These are phyloP conservation scores for Helotiales sp. DNA, from an alignment of 2,329 filamentous ascomycete genomes.

Conservation along the genomic window DNA sequence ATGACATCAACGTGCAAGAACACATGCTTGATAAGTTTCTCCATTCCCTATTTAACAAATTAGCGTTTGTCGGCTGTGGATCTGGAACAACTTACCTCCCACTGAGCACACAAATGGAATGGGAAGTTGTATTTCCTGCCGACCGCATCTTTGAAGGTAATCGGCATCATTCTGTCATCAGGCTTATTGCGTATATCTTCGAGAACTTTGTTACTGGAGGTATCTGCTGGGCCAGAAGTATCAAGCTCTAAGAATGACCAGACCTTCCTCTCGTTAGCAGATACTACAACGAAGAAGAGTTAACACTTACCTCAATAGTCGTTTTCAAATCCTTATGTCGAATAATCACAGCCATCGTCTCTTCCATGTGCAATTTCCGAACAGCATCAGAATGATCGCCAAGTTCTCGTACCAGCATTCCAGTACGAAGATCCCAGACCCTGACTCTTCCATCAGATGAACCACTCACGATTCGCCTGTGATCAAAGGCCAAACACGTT, in stretches of 20 bases:
- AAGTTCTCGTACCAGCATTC: not conserved
- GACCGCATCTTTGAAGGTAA: conserved; percentile 89
- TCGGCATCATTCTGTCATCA: too few species aligned
- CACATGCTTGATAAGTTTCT: conserved; percentile 83
- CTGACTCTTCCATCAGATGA: not conserved
- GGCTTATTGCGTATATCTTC: too few species aligned
- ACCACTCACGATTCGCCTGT: not conserved
- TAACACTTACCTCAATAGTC: not conserved
- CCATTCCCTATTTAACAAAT: conserved; percentile 68
- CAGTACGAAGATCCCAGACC: conserved; percentile 1
- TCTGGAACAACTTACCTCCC: conserved; percentile 61
- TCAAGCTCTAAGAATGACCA: too few species aligned
- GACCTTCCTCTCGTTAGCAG: too few species aligned
- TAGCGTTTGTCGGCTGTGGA: conserved; percentile 22
- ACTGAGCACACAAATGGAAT: conserved; percentile 79
- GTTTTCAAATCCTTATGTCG: not conserved
- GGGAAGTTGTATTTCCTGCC: conserved; percentile 92
- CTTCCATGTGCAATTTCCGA: not conserved
- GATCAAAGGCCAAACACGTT: not conserved
- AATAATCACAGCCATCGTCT: not conserved
- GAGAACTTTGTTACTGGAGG: too few species aligned
- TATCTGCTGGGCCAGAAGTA: too few species aligned
- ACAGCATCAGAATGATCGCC: not conserved
- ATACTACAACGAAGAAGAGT: too few species aligned
- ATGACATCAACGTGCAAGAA: conserved; percentile 77